Conservation (phyloP, 495 filamentous ascomycete genomes). For the Aspergillus kassunensis region DNA sequence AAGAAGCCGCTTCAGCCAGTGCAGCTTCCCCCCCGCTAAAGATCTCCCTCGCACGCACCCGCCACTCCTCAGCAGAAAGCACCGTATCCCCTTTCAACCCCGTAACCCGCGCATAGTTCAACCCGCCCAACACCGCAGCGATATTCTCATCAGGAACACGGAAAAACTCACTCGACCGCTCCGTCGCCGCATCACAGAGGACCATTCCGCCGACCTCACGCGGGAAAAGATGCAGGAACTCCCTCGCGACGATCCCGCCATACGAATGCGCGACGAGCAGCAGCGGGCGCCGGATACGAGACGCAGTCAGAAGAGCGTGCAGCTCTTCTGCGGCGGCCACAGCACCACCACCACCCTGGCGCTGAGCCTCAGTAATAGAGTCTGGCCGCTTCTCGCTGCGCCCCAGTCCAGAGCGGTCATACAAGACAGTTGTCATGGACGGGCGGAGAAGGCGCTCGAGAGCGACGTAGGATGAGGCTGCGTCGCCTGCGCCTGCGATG, state of each 20-base stretch:
- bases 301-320: conserved; percentile 22
- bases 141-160: conserved; percentile 29
- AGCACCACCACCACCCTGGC: neutral
- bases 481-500: conserved; percentile 44
- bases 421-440: conserved; percentile 33
- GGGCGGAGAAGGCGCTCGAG: conserved; percentile 28
- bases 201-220: conserved; percentile 37
- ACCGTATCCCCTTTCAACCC: conserved; percentile 24
- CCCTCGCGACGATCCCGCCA: conserved; percentile 47
- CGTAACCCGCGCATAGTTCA: conserved; percentile 31
- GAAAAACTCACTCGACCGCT: conserved; percentile 32
- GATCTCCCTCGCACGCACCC: conserved; percentile 31
- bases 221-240: conserved; percentile 37
- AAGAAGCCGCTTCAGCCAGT: conserved; percentile 14
- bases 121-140: conserved; percentile 26
- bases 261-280: conserved; percentile 50
- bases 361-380: neutral
- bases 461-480: conserved; percentile 39
- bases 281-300: conserved; percentile 28
- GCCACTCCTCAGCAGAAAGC: conserved; percentile 35
- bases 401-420: conserved; percentile 42
- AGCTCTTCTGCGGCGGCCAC: conserved; percentile 28
- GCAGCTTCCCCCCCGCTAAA: conserved; percentile 16
- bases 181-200: conserved; percentile 35
- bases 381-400: conserved; percentile 24